phyloP scores from a whole-genome alignment of 257 asterid species.

The Ophiorrhiza pumila region DNA sequence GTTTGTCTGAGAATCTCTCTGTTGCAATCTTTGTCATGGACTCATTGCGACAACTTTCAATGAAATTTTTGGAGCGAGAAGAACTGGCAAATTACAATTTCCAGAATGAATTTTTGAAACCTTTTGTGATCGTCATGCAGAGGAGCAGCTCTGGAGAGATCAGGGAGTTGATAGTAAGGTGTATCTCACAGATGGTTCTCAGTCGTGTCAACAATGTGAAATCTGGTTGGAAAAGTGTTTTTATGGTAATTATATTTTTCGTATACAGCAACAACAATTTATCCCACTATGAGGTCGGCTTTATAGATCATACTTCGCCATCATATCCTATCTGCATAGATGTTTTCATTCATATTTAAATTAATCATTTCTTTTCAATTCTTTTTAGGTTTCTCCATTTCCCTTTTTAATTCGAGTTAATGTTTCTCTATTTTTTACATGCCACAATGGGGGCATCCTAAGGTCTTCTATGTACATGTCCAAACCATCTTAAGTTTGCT shows the following conservation, averaged over 20 bases:
- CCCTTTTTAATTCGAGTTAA: too few relatives aligned
- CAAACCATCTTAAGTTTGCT: too few relatives aligned
- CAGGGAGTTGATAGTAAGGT: conserved; percentile 93
- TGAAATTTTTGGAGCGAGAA: conserved; percentile 97
- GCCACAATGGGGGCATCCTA: too few relatives aligned
- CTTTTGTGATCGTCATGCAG: conserved; percentile 93
- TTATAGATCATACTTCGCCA: too few relatives aligned
- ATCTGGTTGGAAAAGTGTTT: conserved; percentile 99
- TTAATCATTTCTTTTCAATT: too few relatives aligned
- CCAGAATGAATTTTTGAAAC: conserved; percentile 94
- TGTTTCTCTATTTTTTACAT: too few relatives aligned
- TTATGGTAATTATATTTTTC: conserved; percentile 57
- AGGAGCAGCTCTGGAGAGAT: conserved; percentile 87
- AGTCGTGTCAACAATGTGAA: conserved; percentile 92
- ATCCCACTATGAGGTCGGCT: too few relatives aligned
- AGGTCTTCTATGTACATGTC: too few relatives aligned
- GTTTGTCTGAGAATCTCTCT: conserved; percentile 91
- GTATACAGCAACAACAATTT: too few relatives aligned
- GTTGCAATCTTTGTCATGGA: conserved; percentile 99
- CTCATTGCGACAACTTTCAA: conserved; percentile 92
- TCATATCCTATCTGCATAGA: too few relatives aligned
- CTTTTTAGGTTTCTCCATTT: too few relatives aligned
- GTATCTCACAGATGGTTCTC: conserved; percentile 98
- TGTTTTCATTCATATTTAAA: too few relatives aligned
- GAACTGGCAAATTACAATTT: conserved; percentile 98